These are phyloP conservation scores for Ophiostoma angusticollis DNA, from an alignment of 2,329 filamentous ascomycete species.

Conservation along the genomic window DNA sequence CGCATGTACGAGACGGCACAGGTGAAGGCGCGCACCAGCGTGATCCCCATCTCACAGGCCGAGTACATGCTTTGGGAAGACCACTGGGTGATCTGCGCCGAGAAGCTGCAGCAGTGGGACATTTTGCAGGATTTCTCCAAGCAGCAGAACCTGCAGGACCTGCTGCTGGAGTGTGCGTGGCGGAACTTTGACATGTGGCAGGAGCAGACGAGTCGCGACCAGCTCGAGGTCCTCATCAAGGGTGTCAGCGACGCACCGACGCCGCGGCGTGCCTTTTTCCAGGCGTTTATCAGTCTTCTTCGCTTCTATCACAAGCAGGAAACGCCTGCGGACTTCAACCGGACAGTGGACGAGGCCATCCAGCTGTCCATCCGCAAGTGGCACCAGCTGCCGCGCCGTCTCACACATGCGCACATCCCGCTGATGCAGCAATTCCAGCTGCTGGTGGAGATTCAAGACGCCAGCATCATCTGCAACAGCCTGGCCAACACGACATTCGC, in stretches of 20 bases:
- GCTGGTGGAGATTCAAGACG: slow-evolving; percentile 91
- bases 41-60: slow-evolving; percentile 88
- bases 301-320: slow-evolving; percentile 90
- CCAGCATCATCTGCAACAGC: slow-evolving; percentile 90
- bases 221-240: slow-evolving; percentile 86
- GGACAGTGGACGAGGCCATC: slow-evolving; percentile 90
- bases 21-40: slow-evolving; percentile 89
- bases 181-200: slow-evolving; percentile 93
- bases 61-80: slow-evolving; percentile 99
- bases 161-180: slow-evolving; percentile 92
- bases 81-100: slow-evolving; percentile 93
- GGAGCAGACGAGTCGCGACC: slow-evolving; percentile 70
- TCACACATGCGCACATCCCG: slow-evolving; percentile 91
- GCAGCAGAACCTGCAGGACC: slow-evolving; percentile 95
- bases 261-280: slow-evolving; percentile 87
- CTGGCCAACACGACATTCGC: slow-evolving; percentile 68
- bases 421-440: slow-evolving; percentile 97
- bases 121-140: slow-evolving; percentile 95
- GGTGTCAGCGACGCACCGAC: slow-evolving; percentile 96
- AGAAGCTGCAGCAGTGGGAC: slow-evolving; percentile 98
- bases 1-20: slow-evolving; percentile 93
- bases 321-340: slow-evolving; percentile 64
- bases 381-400: slow-evolving; percentile 89
- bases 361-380: slow-evolving; percentile 96
- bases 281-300: slow-evolving; percentile 92